phyloP scores from a whole-genome alignment of 2,329 filamentous ascomycete species.

The Parastagonospora avenae region DNA sequence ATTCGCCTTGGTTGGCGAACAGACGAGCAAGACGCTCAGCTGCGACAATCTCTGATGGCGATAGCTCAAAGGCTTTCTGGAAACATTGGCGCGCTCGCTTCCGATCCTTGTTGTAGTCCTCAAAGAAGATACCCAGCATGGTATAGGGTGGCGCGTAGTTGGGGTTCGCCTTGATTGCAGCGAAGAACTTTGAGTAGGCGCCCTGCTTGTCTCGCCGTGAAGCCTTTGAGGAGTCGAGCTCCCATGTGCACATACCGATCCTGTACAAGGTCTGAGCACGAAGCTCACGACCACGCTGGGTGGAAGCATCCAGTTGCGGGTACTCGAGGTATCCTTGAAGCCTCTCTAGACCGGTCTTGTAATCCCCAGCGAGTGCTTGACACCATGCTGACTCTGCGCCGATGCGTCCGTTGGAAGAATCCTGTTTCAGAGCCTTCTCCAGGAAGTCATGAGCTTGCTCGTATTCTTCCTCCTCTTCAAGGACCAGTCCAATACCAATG shows the following conservation, averaged over 20 bases:
- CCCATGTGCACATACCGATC: slow-evolving; percentile 86
- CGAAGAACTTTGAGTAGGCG: slow-evolving; percentile 82
- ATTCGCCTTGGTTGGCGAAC: slow-evolving; percentile 90
- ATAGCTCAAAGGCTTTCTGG: slow-evolving; percentile 94
- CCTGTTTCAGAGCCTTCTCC: slow-evolving; percentile 73
- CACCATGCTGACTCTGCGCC: slow-evolving; percentile 92
- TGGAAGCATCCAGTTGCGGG: slow-evolving; percentile 64
- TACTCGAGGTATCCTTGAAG: slow-evolving; percentile 70
- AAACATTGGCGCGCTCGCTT: slow-evolving; percentile 89
- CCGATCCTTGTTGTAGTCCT: slow-evolving; percentile 87
- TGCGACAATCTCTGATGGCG: slow-evolving; percentile 80
- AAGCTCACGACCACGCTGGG: slow-evolving; percentile 69
- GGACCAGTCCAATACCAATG: slow-evolving; percentile 87
- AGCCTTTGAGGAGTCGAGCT: slow-evolving; percentile 73
- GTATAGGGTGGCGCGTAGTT: slow-evolving; percentile 92
- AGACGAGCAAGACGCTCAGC: slow-evolving; percentile 84
- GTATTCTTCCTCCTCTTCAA: slow-evolving; percentile 92
- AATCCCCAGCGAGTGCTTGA: slow-evolving; percentile 80
- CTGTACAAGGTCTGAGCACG: slow-evolving; percentile 85
- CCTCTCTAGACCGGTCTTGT: slow-evolving; percentile 68
- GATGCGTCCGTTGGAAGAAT: slow-evolving; percentile 76
- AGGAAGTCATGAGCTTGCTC: slow-evolving; percentile 81
- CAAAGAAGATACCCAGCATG: slow-evolving; percentile 86
- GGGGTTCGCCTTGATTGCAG: slow-evolving; percentile 82
- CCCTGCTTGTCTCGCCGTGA: slow-evolving; percentile 80